Conservation (phyloP, 1,139 yeast genomes). For the Geotrichum aggregatum region DNA sequence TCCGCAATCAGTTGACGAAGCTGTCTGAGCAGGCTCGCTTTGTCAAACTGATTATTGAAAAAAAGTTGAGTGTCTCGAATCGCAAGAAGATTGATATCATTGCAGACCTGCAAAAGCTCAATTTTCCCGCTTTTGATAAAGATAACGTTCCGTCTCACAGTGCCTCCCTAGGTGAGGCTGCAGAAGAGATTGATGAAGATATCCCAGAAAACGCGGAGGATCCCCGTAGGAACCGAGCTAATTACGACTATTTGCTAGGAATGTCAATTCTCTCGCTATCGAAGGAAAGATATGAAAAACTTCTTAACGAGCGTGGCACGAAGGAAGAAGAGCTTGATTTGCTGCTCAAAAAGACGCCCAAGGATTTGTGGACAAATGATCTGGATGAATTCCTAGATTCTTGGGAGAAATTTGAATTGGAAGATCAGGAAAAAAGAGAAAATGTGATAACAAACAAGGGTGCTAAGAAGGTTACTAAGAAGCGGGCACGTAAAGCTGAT, state of each 20-base stretch:
- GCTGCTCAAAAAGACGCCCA: conserved; percentile 67
- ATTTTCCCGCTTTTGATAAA: conserved; percentile 74
- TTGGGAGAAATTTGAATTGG: conserved; percentile 61
- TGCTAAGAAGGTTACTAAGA: conserved; percentile 22
- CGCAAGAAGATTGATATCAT: conserved; percentile 65
- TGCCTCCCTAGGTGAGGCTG: conserved; percentile 38
- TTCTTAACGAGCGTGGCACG: conserved; percentile 65
- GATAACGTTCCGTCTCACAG: conserved; percentile 54
- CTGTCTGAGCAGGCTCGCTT: conserved; percentile 84
- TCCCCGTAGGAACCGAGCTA: conserved; percentile 40
- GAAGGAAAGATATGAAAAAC: conserved; percentile 75
- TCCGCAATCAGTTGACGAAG: conserved; percentile 71
- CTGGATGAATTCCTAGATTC: conserved; percentile 64
- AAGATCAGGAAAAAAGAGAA: conserved; percentile 47
- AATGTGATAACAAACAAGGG: conserved; percentile 27
- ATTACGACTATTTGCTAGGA: conserved; percentile 50
- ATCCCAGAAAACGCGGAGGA: conserved; percentile 34
- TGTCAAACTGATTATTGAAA: conserved; percentile 82
- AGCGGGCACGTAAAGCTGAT: conserved; percentile 15
- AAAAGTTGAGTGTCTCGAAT: conserved; percentile 64
- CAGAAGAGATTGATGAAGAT: conserved; percentile 39
- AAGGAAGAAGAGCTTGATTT: conserved; percentile 69
- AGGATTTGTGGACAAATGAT: conserved; percentile 84
- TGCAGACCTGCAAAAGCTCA: conserved; percentile 54
- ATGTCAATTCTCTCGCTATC: conserved; percentile 95